These are phyloP conservation scores for Candida maltosa DNA, from an alignment of 805 yeast genomes.

Conservation along the genomic window DNA sequence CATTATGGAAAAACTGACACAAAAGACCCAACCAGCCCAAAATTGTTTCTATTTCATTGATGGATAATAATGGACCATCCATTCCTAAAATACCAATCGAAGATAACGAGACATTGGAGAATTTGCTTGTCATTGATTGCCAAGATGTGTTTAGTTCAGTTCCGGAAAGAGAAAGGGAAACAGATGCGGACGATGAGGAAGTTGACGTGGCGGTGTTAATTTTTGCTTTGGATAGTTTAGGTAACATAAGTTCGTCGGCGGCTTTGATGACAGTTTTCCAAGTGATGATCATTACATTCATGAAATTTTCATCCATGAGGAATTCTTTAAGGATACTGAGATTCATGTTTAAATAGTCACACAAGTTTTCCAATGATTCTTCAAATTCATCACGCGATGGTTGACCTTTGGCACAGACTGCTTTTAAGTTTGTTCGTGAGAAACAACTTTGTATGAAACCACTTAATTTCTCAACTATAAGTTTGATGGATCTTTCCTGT, in stretches of 20 bases:
- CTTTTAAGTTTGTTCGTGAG: conserved; percentile 56
- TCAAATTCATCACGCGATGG: conserved; percentile 50
- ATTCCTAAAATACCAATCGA: conserved; percentile 33
- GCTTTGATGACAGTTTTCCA: conserved; percentile 73
- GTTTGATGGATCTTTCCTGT: conserved; percentile 62
- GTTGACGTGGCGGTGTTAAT: conserved; percentile 5
- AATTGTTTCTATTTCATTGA: conserved; percentile 62
- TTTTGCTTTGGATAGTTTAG: conserved; percentile 55
- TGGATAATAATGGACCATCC: conserved; percentile 47
- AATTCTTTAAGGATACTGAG: conserved; percentile 59
- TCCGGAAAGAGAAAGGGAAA: too few species aligned
- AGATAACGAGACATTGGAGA: conserved; percentile 47
- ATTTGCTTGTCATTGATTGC: conserved; percentile 47
- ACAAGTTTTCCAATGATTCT: conserved; percentile 68
- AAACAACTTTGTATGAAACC: conserved; percentile 54
- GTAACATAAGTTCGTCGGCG: conserved; percentile 72
- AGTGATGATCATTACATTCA: conserved; percentile 68
- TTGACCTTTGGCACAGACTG: conserved; percentile 47
- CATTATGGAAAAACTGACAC: conserved; percentile 73
- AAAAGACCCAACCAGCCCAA: conserved; percentile 66
- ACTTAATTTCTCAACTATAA: conserved; percentile 72
- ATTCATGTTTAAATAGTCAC: conserved; percentile 69
- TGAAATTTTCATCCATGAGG: conserved; percentile 52
- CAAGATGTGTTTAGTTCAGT: conserved; percentile 30
- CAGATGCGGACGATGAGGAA: too few species aligned